These are phyloP conservation scores for Ilyonectria destructans DNA, from an alignment of 2,329 filamentous ascomycete genomes.

Conservation along the genomic window DNA sequence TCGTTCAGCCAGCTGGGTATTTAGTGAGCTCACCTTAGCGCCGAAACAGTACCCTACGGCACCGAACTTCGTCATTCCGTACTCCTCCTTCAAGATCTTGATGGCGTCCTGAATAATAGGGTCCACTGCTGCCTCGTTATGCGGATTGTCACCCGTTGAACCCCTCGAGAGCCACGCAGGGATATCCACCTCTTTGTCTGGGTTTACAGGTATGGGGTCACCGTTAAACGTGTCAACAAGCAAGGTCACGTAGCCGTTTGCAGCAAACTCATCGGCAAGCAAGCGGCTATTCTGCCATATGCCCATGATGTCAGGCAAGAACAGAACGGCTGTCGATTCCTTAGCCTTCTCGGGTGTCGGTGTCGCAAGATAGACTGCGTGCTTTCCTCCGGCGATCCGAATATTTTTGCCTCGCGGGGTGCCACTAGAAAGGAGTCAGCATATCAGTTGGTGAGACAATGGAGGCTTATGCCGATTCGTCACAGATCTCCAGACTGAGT, in stretches of 20 bases:
- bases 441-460: too few species aligned
- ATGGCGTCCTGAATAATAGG: conserved; percentile 55
- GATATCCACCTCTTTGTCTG: conserved; percentile 45
- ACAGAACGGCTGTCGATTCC: conserved; percentile 59
- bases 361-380: background rate
- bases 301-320: conserved; percentile 64
- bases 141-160: conserved; percentile 61
- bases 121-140: conserved; percentile 48
- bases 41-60: conserved; percentile 82
- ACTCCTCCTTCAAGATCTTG: conserved; percentile 70
- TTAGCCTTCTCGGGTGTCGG: background rate
- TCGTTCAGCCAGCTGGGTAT: background rate
- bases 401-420: too few species aligned
- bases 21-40: conserved; percentile 71
- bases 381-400: too few species aligned
- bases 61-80: conserved; percentile 72
- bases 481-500: too few species aligned
- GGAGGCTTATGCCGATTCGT: too few species aligned
- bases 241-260: conserved; percentile 51
- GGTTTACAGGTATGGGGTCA: conserved; percentile 63
- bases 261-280: conserved; percentile 56
- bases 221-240: conserved; percentile 54
- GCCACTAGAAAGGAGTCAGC: too few species aligned
- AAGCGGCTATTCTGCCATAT: conserved; percentile 62
- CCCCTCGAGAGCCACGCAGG: conserved; percentile 55